Percentiles rank a stretch among this genome's conserved stretches.
phyloP scores from a whole-genome alignment of 331 rosid species.

The Dryas integrifolia region DNA sequence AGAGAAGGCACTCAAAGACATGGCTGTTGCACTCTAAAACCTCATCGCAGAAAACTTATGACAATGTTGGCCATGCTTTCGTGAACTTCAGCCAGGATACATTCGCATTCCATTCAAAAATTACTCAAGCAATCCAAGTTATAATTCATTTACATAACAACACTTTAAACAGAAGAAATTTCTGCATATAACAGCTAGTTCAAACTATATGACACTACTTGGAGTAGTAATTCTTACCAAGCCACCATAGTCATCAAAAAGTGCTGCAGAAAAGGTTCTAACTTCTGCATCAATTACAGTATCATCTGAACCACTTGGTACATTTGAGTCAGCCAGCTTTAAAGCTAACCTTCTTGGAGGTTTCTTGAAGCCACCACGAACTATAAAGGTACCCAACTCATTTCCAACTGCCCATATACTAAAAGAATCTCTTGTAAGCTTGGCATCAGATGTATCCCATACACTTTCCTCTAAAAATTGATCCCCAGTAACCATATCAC shows the following conservation, averaged over 20 bases:
- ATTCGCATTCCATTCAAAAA: no score
- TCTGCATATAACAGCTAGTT: not conserved
- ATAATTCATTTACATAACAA: not conserved
- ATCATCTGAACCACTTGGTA: slow-evolving; percentile 68
- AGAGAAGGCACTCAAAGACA: no score
- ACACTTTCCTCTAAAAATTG: slow-evolving; percentile 77
- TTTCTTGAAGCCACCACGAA: slow-evolving; percentile 74
- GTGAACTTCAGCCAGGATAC: no score
- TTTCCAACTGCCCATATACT: slow-evolving; percentile 84
- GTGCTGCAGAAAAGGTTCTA: slow-evolving; percentile 78
- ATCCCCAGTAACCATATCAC: slow-evolving; percentile 79
- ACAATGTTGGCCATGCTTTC: no score
- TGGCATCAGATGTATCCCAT: slow-evolving; percentile 86
- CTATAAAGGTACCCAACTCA: slow-evolving; percentile 84
- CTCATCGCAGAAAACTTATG: no score
- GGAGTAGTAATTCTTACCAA: slow-evolving; percentile 66
- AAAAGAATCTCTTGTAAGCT: slow-evolving; percentile 54
- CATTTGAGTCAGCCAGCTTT: slow-evolving; percentile 65
- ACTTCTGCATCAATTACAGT: slow-evolving; percentile 77
- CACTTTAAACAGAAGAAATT: not conserved
- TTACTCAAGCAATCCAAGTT: not conserved
- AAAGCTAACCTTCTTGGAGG: slow-evolving; percentile 93
- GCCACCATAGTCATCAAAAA: slow-evolving; percentile 98
- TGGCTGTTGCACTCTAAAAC: no score
- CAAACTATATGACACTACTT: slow-evolving; percentile 17